phyloP scores from a whole-genome alignment of 352 stramenopile genomes.

The Phytophthora litchii region DNA sequence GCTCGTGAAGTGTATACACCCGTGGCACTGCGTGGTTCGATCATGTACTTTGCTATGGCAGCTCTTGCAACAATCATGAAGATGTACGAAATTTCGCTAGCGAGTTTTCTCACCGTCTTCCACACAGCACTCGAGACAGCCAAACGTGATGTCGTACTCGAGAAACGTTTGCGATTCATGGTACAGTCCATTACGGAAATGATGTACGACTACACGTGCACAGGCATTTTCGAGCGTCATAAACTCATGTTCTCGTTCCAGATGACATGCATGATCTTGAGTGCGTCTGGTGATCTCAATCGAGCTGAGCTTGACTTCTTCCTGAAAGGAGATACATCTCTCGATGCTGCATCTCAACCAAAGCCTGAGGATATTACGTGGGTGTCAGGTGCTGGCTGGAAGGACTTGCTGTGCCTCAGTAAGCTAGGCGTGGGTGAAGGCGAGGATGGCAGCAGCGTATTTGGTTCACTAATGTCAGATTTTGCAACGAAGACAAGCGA shows the following conservation, averaged over 20 bases:
- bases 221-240: conserved; percentile 97
- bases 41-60: conserved; percentile 95
- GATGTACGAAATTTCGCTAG: conserved; percentile 96
- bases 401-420: conserved; percentile 89
- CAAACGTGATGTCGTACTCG: conserved; percentile 91
- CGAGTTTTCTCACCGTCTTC: conserved; percentile 93
- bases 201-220: conserved; percentile 98
- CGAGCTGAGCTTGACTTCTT: conserved; percentile 94
- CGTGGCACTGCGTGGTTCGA: conserved; percentile 91
- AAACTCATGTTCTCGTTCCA: conserved; percentile 98
- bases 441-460: conserved; percentile 48
- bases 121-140: conserved; percentile 89
- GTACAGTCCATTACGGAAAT: conserved; percentile 91
- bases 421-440: conserved; percentile 44
- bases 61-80: conserved; percentile 93
- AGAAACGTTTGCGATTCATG: conserved; percentile 90
- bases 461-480: conserved; percentile 56
- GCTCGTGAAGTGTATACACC: conserved; percentile 90
- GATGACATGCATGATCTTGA: conserved; percentile 96
- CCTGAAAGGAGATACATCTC: conserved; percentile 95
- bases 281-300: conserved; percentile 83
- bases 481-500: conserved; percentile 53
- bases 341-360: conserved; percentile 72
- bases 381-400: conserved; percentile 91
- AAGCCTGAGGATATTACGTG: conserved; percentile 83